Evolutionary conservation across 2,329 filamentous ascomycete genomes (phyloP).

Genomic region (Aspergillus piperis): DNA sequence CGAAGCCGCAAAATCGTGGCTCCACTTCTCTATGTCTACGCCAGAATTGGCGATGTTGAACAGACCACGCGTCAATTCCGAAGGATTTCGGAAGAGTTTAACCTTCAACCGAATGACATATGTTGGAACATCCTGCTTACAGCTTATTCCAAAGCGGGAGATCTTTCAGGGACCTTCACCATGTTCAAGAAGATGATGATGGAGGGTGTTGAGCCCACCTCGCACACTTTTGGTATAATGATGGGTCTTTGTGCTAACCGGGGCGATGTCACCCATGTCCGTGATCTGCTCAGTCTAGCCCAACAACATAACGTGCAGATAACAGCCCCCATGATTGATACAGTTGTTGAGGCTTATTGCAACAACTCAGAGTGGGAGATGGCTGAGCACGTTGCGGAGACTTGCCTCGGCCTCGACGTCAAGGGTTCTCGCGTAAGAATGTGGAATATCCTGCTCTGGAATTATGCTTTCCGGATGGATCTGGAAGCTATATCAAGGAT

Average conservation of each 20-base stretch:
- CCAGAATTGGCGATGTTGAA: conserved; percentile 64
- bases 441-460: conserved; percentile 77
- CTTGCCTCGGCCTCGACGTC: conserved; percentile 55
- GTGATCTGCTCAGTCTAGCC: conserved; percentile 66
- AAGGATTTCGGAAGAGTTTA: conserved; percentile 59
- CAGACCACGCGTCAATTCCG: conserved; percentile 64
- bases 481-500: conserved; percentile 55
- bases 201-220: conserved; percentile 56
- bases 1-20: conserved; percentile 36
- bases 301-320: conserved; percentile 55
- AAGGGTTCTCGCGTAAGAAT: conserved; percentile 60
- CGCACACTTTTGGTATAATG: conserved; percentile 68
- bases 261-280: conserved; percentile 71
- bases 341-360: conserved; percentile 69
- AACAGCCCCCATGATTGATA: conserved; percentile 61
- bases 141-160: conserved; percentile 65
- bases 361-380: conserved; percentile 56
- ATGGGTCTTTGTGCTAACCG: conserved; percentile 70
- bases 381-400: conserved; percentile 62
- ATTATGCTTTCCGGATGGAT: conserved; percentile 66
- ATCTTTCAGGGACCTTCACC: conserved; percentile 66
- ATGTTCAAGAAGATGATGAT: conserved; percentile 64
- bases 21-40: conserved; percentile 71
- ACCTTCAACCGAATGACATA: conserved; percentile 57
- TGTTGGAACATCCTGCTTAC: conserved; percentile 79